Evolutionary conservation across 805 yeast genomes (phyloP).

Genomic region (Hanseniaspora jakobsenii): DNA sequence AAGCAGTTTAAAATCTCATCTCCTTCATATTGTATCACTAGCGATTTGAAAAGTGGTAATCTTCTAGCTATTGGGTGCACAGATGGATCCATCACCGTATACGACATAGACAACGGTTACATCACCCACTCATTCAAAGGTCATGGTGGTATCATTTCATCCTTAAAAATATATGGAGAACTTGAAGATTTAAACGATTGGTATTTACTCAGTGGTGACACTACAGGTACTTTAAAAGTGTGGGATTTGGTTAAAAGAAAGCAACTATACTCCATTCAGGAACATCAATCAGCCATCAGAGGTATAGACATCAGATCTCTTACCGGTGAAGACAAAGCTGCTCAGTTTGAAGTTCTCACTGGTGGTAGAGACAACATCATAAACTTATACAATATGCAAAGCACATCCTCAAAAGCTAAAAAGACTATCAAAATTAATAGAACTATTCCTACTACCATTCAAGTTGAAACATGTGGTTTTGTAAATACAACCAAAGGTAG

Average conservation of each 20-base stretch:
- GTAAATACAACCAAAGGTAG: slow-evolving; percentile 29
- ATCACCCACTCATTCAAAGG: slow-evolving; percentile 86
- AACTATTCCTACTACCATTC: slow-evolving; percentile 63
- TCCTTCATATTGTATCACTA: slow-evolving; percentile 67
- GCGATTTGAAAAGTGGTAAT: slow-evolving; percentile 63
- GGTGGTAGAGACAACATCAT: slow-evolving; percentile 82
- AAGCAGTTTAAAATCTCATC: slow-evolving; percentile 54
- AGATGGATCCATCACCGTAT: slow-evolving; percentile 81
- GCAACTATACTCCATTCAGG: slow-evolving; percentile 48
- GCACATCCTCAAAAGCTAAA: slow-evolving; percentile 27
- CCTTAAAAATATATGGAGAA: slow-evolving; percentile 63
- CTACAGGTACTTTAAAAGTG: slow-evolving; percentile 42
- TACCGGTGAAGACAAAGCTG: slow-evolving; percentile 27
- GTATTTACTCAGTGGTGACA: slow-evolving; percentile 66
- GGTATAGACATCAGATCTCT: slow-evolving; percentile 58
- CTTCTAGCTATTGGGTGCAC: slow-evolving; percentile 89
- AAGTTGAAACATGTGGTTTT: slow-evolving; percentile 61
- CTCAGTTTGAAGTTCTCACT: slow-evolving; percentile 43
- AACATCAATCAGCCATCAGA: slow-evolving; percentile 76
- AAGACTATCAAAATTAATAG: slow-evolving; percentile 38
- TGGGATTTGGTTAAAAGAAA: slow-evolving; percentile 65
- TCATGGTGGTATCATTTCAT: slow-evolving; percentile 79
- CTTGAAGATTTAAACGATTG: slow-evolving; percentile 50
- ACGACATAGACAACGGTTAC: slow-evolving; percentile 82
- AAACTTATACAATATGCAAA: slow-evolving; percentile 38